Evolutionary conservation across 2,329 filamentous ascomycete species (phyloP), one percentile per base, ranked within the genome.

Genomic region (Penicillium sclerotigenum): DNA sequence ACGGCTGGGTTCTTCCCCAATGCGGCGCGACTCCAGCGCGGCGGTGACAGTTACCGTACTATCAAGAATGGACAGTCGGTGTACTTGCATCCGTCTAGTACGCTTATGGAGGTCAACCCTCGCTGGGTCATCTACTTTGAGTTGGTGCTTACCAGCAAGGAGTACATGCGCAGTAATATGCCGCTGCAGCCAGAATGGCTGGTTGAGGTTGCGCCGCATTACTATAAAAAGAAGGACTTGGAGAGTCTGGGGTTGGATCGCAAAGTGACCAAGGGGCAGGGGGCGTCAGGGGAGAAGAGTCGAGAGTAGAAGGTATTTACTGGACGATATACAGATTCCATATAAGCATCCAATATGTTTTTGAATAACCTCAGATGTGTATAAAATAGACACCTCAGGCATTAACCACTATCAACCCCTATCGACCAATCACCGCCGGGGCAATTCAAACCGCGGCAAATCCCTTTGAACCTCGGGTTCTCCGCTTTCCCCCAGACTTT

Each of bases 1-100:
- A 92, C 91, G 0, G 87, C 91, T 0, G 94, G 93, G 1, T 99
- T 96, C 81, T 97, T 97, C 80, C 87, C 90, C 18, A 96, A 97
- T 71, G 91, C 92, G 0, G 92, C 92, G 1, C 80, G 91, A 3
- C 76, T 99, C 53, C 88, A 94, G 70, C 82, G 89, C 46, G 88
- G 88, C 40, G 94, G 94, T 2, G 89, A 95, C 68, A 88, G 85
- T 59, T 99, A 99, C 75, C 84, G 92, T 20, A 96, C 91, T 0
- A 86, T 97, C 63, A 96, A 96, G 82, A 95, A 89, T 67, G 90
- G 89, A 61, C 87, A 91, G 65, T 90, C 88, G 6, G 91, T 96
- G 1, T 93, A 90, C 71, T 83, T 97, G n/a, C 94, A 99, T 72
- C 94, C 94, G 0, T 91, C 87, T 59, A 89, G 86, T 43, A 90